phyloP scores from a whole-genome alignment of 1,284 basidiomycete genomes.

The Trichosporon coremiiforme region DNA sequence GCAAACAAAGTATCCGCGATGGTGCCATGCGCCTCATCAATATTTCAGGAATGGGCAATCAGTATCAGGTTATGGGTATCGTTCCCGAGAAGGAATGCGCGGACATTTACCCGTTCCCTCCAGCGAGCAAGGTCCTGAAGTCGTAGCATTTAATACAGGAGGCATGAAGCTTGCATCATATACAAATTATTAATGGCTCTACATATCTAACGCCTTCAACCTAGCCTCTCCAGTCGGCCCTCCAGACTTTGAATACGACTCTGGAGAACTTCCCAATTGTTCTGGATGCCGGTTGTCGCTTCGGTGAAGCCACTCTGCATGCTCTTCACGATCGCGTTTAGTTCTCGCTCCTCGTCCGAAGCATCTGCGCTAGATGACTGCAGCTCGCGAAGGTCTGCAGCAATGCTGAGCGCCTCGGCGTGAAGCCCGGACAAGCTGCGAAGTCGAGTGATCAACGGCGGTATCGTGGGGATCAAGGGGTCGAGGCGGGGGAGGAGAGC shows the following conservation, averaged over 20 bases:
- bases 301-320: conserved; percentile 72
- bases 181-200: background rate
- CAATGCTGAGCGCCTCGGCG: conserved; percentile 74
- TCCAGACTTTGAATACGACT: conserved; percentile 63
- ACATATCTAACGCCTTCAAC: conserved; percentile 11
- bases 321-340: conserved; percentile 68
- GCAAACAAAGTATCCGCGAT: conserved; percentile 57
- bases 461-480: conserved; percentile 84
- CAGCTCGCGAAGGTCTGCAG: conserved; percentile 63
- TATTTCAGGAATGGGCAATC: conserved; percentile 61
- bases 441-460: conserved; percentile 84
- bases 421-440: conserved; percentile 82
- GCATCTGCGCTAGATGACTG: conserved; percentile 71
- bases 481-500: conserved; percentile 78
- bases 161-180: background rate
- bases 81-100: conserved; percentile 36
- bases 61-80: conserved; percentile 63
- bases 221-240: conserved; percentile 20
- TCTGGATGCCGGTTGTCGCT: conserved; percentile 70
- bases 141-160: background rate
- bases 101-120: conserved; percentile 56
- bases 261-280: conserved; percentile 68
- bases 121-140: background rate
- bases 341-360: conserved; percentile 66
- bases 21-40: conserved; percentile 62